Evolutionary conservation across 306 rosid species (phyloP).

Genomic region (Crotalaria pallida): DNA sequence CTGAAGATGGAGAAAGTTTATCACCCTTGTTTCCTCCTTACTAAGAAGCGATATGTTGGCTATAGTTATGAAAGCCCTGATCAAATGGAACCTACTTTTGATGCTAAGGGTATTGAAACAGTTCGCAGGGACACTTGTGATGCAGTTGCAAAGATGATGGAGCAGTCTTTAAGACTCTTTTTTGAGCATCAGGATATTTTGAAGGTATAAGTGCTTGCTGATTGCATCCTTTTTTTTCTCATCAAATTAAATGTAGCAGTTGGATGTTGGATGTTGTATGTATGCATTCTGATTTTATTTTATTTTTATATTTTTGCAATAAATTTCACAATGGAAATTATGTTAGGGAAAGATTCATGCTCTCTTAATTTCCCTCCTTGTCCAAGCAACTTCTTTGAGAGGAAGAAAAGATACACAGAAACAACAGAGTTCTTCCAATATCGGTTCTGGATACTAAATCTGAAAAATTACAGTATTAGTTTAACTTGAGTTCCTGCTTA

Average conservation of each 20-base stretch:
- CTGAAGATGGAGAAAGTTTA: constrained; percentile 95
- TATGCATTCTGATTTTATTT: not conserved
- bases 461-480: constrained; percentile 12
- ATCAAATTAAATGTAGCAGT: not conserved
- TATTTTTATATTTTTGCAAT: not conserved
- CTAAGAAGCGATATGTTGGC: constrained; percentile 96
- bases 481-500: constrained; percentile 6
- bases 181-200: constrained; percentile 64
- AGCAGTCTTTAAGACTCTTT: constrained; percentile 75
- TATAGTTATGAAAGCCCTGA: constrained; percentile 84
- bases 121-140: constrained; percentile 91
- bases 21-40: constrained; percentile 82
- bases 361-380: not conserved
- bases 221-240: not conserved
- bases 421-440: not conserved
- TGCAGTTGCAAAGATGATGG: constrained; percentile 89
- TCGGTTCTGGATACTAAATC: constrained; percentile 12
- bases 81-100: constrained; percentile 70
- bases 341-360: not conserved
- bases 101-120: constrained; percentile 97
- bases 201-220: constrained; percentile 49
- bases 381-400: not conserved
- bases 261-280: not conserved
- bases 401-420: constrained; percentile 4
- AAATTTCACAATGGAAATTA: not conserved